phyloP scores from a whole-genome alignment of 345 rosid species.

The Corchorus olitorius region DNA sequence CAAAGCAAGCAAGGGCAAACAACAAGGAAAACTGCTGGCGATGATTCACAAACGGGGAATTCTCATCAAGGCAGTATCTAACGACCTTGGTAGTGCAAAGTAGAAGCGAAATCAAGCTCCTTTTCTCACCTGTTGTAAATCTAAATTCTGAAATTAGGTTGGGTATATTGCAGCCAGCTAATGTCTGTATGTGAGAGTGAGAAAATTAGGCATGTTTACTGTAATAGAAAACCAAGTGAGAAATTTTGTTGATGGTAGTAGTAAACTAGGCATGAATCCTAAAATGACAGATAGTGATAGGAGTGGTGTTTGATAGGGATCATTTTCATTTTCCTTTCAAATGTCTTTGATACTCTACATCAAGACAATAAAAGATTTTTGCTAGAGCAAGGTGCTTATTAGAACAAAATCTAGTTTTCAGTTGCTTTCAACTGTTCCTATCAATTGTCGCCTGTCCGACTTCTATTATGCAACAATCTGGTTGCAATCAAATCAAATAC shows the following conservation, averaged over 20 bases:
- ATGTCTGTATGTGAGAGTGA: not conserved
- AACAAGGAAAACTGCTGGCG: conserved; percentile 16
- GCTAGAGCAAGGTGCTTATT: not conserved
- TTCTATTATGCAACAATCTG: too few species aligned
- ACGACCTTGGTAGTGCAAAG: not conserved
- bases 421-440: not conserved
- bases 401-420: not conserved
- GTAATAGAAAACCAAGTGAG: not conserved
- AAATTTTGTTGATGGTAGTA: conserved; percentile 1
- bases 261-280: conserved; percentile 7
- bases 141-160: conserved; percentile 1
- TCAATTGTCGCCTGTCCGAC: too few species aligned
- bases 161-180: not conserved
- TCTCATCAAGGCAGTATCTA: conserved; percentile 11
- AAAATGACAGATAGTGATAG: not conserved
- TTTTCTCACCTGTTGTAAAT: not conserved
- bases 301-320: not conserved
- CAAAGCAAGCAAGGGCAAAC: conserved; percentile 39
- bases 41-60: conserved; percentile 2
- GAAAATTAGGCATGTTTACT: not conserved
- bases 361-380: not conserved
- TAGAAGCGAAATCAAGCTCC: not conserved
- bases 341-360: not conserved
- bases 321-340: not conserved
- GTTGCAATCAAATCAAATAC: too few species aligned